A percentile compares a stretch with the other conserved stretches of the same genome.
Evolutionary conservation across 768 basidiomycete species (phyloP).

Genomic region (Mrakia frigida): DNA sequence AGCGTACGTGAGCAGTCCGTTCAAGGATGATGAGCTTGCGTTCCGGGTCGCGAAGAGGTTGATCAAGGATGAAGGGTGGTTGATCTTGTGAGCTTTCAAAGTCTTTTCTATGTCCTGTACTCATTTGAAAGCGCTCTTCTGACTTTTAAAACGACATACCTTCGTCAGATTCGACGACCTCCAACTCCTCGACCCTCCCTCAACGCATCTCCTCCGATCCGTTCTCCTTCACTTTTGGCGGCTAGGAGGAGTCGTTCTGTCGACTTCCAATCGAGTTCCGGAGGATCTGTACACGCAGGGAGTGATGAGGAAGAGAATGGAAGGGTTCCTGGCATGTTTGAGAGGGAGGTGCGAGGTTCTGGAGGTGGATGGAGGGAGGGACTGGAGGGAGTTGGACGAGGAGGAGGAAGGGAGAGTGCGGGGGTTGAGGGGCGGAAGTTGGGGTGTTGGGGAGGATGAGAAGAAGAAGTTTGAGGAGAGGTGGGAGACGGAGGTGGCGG

Average conservation of each 20-base stretch:
- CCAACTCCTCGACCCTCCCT: constrained; percentile 25
- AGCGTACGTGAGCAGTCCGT: background rate
- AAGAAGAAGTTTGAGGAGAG: background rate
- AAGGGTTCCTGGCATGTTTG: constrained; percentile 26
- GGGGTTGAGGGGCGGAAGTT: background rate
- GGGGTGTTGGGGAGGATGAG: background rate
- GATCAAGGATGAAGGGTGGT: constrained; percentile 23
- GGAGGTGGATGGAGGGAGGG: constrained; percentile 30
- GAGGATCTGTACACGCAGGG: constrained; percentile 29
- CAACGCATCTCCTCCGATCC: constrained; percentile 22
- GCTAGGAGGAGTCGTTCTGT: constrained; percentile 27
- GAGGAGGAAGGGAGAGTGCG: background rate
- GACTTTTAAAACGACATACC: no score
- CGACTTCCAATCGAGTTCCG: constrained; percentile 30
- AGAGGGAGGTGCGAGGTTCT: constrained; percentile 29
- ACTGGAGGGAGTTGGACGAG: constrained; percentile 16
- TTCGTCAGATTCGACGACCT: constrained; percentile 2
- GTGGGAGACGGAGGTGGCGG: background rate
- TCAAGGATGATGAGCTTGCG: constrained; percentile 26
- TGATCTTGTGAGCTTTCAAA: constrained; percentile 22
- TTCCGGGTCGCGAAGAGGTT: constrained; percentile 29
- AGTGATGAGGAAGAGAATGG: constrained; percentile 26
- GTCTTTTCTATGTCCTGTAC: no score
- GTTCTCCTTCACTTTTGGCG: constrained; percentile 28
- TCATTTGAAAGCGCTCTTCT: no score